Evolutionary conservation across 1,284 basidiomycete species (phyloP).

Genomic region (Mycena citricolor): DNA sequence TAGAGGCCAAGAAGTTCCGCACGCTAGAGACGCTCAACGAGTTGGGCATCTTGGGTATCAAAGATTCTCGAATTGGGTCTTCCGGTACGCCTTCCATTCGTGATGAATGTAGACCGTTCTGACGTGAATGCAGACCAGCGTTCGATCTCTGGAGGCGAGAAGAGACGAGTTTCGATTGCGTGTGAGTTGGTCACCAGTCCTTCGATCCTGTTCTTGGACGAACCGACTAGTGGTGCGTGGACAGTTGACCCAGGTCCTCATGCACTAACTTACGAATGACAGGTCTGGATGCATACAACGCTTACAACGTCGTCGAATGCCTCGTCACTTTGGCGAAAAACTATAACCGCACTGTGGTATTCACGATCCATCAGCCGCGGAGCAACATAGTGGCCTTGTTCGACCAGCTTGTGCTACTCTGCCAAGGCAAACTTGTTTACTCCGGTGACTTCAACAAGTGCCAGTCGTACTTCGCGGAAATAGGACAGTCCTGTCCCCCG

Average conservation of each 20-base stretch:
- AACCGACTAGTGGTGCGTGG: slow-evolving; percentile 85
- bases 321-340: slow-evolving; percentile 83
- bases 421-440: slow-evolving; percentile 82
- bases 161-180: slow-evolving; percentile 91
- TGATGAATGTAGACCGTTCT: too few species aligned
- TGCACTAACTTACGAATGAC: slow-evolving; percentile 5
- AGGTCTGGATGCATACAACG: slow-evolving; percentile 95
- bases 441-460: slow-evolving; percentile 76
- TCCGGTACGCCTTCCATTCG: slow-evolving; percentile 65
- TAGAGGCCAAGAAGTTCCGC: slow-evolving; percentile 90
- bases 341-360: slow-evolving; percentile 94
- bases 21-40: slow-evolving; percentile 97
- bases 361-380: slow-evolving; percentile 98
- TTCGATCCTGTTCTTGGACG: slow-evolving; percentile 92
- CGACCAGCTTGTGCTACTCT: slow-evolving; percentile 87
- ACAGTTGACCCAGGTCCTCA: not conserved
- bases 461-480: slow-evolving; percentile 76
- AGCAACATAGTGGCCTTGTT: slow-evolving; percentile 96
- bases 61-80: slow-evolving; percentile 87
- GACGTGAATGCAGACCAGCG: slow-evolving; percentile 53
- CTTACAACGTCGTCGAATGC: slow-evolving; percentile 90
- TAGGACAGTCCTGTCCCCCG: slow-evolving; percentile 85
- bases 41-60: slow-evolving; percentile 89
- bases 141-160: slow-evolving; percentile 94
- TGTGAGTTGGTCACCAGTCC: slow-evolving; percentile 97